Evolutionary conservation across 495 filamentous ascomycete genomes (phyloP).

Genomic region (Filosporella fistucella): DNA sequence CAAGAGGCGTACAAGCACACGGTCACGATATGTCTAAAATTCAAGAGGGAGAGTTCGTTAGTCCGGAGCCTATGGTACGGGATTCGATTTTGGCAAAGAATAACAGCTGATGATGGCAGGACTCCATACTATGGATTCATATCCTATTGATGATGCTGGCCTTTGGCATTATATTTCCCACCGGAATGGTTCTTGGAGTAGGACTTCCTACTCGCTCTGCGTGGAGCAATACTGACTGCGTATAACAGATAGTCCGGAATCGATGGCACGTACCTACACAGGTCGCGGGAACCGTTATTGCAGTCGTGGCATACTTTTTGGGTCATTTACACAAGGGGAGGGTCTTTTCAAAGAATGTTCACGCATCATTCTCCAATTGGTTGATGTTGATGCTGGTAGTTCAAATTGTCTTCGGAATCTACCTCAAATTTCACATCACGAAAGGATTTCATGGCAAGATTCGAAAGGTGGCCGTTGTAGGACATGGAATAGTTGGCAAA

Average conservation of each 20-base stretch:
- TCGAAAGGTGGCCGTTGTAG: slow-evolving; percentile 62
- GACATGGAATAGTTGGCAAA: slow-evolving; percentile 82
- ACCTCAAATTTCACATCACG: slow-evolving; percentile 84
- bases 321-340: slow-evolving; percentile 88
- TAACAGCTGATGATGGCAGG: slow-evolving; percentile 5
- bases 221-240: slow-evolving; percentile 1
- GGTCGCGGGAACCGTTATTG: slow-evolving; percentile 65
- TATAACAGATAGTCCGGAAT: slow-evolving; percentile 70
- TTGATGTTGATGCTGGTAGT: slow-evolving; percentile 72
- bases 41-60: slow-evolving; percentile 68
- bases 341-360: slow-evolving; percentile 79
- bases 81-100: not conserved
- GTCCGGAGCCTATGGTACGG: slow-evolving; percentile 82
- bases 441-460: slow-evolving; percentile 77
- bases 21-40: slow-evolving; percentile 67
- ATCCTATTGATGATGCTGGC: slow-evolving; percentile 83
- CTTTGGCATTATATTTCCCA: slow-evolving; percentile 88
- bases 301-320: slow-evolving; percentile 81
- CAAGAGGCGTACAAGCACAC: slow-evolving; percentile 11
- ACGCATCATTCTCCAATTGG: slow-evolving; percentile 72
- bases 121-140: slow-evolving; percentile 72
- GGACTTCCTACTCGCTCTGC: slow-evolving; percentile 24
- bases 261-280: slow-evolving; percentile 95
- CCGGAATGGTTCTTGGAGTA: slow-evolving; percentile 94
- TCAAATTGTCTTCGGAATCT: slow-evolving; percentile 79